Evolutionary conservation across 73 alveolate species (phyloP).

Genomic region (Paramecium pentaurelia): DNA sequence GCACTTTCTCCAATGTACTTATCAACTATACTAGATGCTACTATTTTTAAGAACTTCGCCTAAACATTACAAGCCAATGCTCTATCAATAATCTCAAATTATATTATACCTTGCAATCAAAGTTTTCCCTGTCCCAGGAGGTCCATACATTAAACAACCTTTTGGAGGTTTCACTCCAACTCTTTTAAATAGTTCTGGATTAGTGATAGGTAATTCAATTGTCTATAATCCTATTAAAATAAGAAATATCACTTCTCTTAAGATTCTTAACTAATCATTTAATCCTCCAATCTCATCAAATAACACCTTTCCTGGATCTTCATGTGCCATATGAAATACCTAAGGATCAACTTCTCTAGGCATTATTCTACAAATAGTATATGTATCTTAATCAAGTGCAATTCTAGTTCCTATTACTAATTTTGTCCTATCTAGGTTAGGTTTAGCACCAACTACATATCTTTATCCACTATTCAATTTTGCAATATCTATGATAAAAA

Average conservation of each 20-base stretch:
- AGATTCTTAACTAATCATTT: constrained; percentile 93
- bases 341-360: constrained; percentile 99
- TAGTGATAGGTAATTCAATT: constrained; percentile 73
- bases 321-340: constrained; percentile 97
- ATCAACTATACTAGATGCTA: constrained; percentile 97
- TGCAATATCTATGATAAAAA: constrained; percentile 70
- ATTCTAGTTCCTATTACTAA: constrained; percentile 65
- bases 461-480: constrained; percentile 96
- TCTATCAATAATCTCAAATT: no score
- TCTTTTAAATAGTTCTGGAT: constrained; percentile 82
- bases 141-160: constrained; percentile 93
- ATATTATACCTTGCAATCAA: constrained; percentile 85
- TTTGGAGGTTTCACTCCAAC: constrained; percentile 69
- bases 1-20: constrained; percentile 99
- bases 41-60: constrained; percentile 93
- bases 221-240: constrained; percentile 52
- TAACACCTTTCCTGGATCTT: constrained; percentile 94
- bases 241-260: constrained; percentile 75
- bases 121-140: constrained; percentile 99
- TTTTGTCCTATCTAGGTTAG: constrained; percentile 81
- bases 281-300: constrained; percentile 97
- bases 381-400: constrained; percentile 63
- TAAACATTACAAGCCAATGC: background rate
- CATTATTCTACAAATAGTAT: constrained; percentile 80
- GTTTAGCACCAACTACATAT: constrained; percentile 95